Conservation (phyloP, 2,329 filamentous ascomycete species). For the Pseudopyrenochaeta lycopersici region DNA sequence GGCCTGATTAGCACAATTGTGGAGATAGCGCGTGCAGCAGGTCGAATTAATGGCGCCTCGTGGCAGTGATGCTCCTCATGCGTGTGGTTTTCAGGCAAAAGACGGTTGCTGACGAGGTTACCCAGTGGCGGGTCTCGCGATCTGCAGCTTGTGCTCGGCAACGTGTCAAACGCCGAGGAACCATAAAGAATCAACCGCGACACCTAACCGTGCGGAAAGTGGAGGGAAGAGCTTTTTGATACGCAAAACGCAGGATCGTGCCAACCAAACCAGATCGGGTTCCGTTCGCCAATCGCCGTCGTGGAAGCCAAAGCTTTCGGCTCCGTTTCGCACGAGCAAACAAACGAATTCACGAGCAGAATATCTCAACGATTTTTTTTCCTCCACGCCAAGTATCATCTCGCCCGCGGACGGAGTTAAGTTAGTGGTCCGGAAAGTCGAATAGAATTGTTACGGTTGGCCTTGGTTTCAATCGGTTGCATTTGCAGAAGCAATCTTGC, state of each 20-base stretch:
- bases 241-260: neutral
- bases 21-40: slow-evolving; percentile 4
- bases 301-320: slow-evolving; percentile 16
- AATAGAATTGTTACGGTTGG: neutral
- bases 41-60: slow-evolving; percentile 4
- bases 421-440: slow-evolving; percentile 1
- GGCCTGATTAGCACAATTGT: slow-evolving; percentile 4
- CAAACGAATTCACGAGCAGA: neutral
- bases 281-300: slow-evolving; percentile 14
- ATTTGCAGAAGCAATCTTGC: slow-evolving; percentile 6
- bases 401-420: slow-evolving; percentile 10
- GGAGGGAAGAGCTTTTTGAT: neutral
- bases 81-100: neutral
- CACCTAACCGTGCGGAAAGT: neutral
- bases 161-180: neutral
- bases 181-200: neutral
- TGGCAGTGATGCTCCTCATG: neutral
- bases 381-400: slow-evolving; percentile 3
- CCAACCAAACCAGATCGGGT: neutral
- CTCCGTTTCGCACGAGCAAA: slow-evolving; percentile 7
- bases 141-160: neutral
- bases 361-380: neutral
- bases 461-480: neutral
- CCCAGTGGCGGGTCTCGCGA: neutral
- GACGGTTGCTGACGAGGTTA: neutral